phyloP scores from a whole-genome alignment of 2,329 filamentous ascomycete genomes.

The Xylaria sp. region DNA sequence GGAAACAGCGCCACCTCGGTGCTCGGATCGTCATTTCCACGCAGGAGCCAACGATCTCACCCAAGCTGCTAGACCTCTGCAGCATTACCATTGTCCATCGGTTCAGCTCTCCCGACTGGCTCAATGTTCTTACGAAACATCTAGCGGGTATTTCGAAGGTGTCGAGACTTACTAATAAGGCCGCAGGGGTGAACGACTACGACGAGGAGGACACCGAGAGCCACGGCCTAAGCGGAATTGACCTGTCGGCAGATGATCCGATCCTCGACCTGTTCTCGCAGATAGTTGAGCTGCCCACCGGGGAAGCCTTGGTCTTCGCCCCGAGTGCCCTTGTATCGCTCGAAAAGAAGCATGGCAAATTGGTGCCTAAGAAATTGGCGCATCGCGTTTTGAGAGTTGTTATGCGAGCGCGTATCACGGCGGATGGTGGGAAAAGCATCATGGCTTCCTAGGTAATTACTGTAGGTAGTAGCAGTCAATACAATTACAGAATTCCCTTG shows the following conservation, averaged over 20 bases:
- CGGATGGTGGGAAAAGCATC: constrained; percentile 58
- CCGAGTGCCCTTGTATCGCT: constrained; percentile 56
- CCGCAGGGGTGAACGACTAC: not conserved
- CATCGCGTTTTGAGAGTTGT: constrained; percentile 55
- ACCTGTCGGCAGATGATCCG: constrained; percentile 22
- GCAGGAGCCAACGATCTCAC: constrained; percentile 79
- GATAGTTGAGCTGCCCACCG: constrained; percentile 57
- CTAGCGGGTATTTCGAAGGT: constrained; percentile 33
- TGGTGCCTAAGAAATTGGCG: constrained; percentile 48
- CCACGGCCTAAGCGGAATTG: constrained; percentile 16
- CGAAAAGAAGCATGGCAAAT: constrained; percentile 27
- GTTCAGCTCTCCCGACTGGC: constrained; percentile 35
- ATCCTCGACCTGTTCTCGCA: constrained; percentile 53
- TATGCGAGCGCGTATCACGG: constrained; percentile 56
- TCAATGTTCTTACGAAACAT: constrained; percentile 30
- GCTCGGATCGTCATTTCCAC: constrained; percentile 77
- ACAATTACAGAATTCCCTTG: no score
- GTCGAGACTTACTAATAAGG: not conserved
- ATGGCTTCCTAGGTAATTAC: constrained; percentile 50
- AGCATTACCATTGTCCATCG: constrained; percentile 52
- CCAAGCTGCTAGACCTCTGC: constrained; percentile 75
- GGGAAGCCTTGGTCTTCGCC: constrained; percentile 60
- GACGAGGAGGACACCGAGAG: not conserved
- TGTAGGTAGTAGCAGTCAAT: not conserved
- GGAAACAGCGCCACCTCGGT: constrained; percentile 76